Evolutionary conservation across 257 asterid species (phyloP).

Genomic region (Solanum lycopersicoides): DNA sequence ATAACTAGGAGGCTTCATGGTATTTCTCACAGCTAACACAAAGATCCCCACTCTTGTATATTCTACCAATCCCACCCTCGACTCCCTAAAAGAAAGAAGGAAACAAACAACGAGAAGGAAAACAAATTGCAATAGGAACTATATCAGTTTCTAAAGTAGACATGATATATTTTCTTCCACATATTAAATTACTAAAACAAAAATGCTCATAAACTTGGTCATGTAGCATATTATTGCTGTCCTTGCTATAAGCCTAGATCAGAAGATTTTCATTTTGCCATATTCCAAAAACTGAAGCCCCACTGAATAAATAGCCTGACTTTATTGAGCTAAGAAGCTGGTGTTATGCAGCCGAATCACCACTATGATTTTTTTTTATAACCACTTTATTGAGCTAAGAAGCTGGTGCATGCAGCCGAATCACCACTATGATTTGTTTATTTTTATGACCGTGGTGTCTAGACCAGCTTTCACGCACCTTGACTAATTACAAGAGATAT

Average conservation of each 20-base stretch:
- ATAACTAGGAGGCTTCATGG: neutral
- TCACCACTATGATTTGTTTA: neutral
- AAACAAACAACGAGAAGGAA: neutral
- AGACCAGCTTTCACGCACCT: neutral
- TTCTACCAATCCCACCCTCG: neutral
- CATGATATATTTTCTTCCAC: neutral
- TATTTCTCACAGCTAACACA: neutral
- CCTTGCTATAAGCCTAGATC: neutral
- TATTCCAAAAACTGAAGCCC: neutral
- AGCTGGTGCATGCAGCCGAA: neutral
- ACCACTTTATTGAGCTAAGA: neutral
- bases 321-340: neutral
- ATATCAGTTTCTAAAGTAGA: neutral
- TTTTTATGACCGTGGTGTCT: neutral
- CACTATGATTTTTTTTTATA: neutral
- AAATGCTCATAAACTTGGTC: neutral
- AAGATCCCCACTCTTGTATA: neutral
- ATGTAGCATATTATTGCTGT: neutral
- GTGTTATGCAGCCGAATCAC: neutral
- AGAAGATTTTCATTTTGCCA: neutral
- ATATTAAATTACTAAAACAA: neutral
- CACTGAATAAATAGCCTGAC: neutral
- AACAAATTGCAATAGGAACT: neutral
- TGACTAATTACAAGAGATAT: neutral
- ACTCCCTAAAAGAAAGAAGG: neutral